A percentile compares a stretch with the other conserved stretches of the same genome.
These are phyloP conservation scores for Perkinsus marinus DNA, from an alignment of 169 alveolate species.

Conservation along the genomic window DNA sequence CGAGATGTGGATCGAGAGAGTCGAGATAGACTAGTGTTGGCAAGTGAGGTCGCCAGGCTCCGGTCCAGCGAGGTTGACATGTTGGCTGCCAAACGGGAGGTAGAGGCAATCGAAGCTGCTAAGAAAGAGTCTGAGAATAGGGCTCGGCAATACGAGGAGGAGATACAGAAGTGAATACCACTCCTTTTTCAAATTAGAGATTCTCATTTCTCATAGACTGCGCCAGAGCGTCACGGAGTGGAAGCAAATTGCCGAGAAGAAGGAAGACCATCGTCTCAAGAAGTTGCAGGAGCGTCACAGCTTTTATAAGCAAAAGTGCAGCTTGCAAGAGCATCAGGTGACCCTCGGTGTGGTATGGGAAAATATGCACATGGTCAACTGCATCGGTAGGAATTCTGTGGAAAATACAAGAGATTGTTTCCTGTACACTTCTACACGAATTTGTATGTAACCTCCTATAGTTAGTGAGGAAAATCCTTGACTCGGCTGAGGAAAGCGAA, in stretches of 20 bases:
- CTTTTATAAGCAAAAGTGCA: not conserved
- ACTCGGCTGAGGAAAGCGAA: too few relatives aligned
- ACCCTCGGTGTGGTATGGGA: too few relatives aligned
- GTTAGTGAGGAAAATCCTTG: too few relatives aligned
- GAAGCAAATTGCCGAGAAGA: not conserved
- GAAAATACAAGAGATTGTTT: too few relatives aligned
- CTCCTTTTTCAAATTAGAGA: not conserved
- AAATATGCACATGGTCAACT: too few relatives aligned
- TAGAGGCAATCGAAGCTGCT: not conserved
- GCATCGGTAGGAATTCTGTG: too few relatives aligned
- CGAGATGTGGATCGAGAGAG: not conserved
- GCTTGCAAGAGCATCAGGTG: not conserved
- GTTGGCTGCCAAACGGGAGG: not conserved
- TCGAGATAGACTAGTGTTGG: not conserved
- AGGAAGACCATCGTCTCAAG: not conserved
- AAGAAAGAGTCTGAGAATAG: not conserved
- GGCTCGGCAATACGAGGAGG: not conserved
- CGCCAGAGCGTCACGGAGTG: not conserved
- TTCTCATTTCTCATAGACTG: not conserved
- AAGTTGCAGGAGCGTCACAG: not conserved
- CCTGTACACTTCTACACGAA: too few relatives aligned
- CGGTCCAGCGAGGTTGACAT: not conserved
- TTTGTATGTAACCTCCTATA: too few relatives aligned
- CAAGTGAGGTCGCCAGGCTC: not conserved
- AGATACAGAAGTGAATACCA: not conserved